These are phyloP conservation scores for Cordyceps fumosorosea DNA, from an alignment of 2,329 filamentous ascomycete species.

Conservation along the genomic window DNA sequence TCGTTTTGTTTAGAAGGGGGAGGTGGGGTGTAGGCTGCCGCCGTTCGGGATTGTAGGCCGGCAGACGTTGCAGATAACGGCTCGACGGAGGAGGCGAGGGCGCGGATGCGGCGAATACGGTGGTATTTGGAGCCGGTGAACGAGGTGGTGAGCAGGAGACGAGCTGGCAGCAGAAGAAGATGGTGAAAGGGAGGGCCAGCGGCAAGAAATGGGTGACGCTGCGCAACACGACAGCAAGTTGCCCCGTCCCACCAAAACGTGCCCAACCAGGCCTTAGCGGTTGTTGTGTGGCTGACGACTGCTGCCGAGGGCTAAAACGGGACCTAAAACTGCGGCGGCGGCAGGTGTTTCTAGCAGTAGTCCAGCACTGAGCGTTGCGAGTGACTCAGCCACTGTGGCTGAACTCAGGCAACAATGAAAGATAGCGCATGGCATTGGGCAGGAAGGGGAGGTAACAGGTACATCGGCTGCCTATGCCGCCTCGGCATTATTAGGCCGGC, in stretches of 20 bases:
- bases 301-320: background rate
- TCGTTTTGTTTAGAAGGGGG: slow-evolving; percentile 12
- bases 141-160: background rate
- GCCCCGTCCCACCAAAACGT: slow-evolving; percentile 9
- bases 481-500: background rate
- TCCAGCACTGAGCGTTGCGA: background rate
- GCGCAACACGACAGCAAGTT: slow-evolving; percentile 9
- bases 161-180: background rate
- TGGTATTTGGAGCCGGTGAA: background rate
- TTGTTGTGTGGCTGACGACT: slow-evolving; percentile 2
- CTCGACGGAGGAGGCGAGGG: background rate
- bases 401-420: slow-evolving; percentile 2
- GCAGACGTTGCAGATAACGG: background rate
- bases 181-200: slow-evolving; percentile 5
- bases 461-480: background rate
- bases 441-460: background rate
- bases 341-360: background rate
- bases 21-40: slow-evolving; percentile 9
- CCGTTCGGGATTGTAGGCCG: background rate
- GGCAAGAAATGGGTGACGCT: slow-evolving; percentile 10
- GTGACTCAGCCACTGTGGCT: background rate
- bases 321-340: background rate
- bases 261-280: slow-evolving; percentile 5
- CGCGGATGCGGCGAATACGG: background rate
- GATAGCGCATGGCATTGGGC: background rate